Evolutionary conservation across 495 filamentous ascomycete genomes (phyloP), one percentile per base, ranked within the genome.

Genomic region (Pseudotulostoma volvatum): DNA sequence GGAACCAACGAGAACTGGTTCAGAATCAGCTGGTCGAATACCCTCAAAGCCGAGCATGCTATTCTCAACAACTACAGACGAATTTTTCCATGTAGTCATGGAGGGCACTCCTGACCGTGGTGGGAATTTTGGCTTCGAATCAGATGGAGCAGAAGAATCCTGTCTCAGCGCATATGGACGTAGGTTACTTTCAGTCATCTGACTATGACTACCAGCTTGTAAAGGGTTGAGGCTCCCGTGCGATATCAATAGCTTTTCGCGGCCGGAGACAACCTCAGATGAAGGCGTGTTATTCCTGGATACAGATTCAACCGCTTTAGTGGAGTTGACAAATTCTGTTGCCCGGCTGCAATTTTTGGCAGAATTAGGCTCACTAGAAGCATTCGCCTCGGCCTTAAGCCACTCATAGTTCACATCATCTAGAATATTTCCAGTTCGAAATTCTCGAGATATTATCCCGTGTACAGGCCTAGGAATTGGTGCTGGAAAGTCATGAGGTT

Each of bases 401-500:
- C 23, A 28, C 11, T 28, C 23, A 5, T 28, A 5, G 11, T 28
- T 28, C 23, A 11, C 23, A 28, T 11, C 23, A 5, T 28, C 5
- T 5, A 28, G 5, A 11, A 28, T 28, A 28, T 28, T 28, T 28
- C n/a, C n/a, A n/a, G n/a, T 28, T 11, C 23, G 23, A 28, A 28
- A n/a, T n/a, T n/a, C n/a, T n/a, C n/a, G 30, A 33, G 38, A 34
- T 16, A 11, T 20, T n/a, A 13, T 34, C 30, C 17, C 21, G 16
- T 21, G 18, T 5, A 8, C 17, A 31, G 39, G 39, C 7, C 33
- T 28, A 38, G 34, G 40, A 15, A 42, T 18, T n/a, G 35, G 21
- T 14, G 17, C 37, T 1, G 34, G 13, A n/a, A 15, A 23, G 15
- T 17, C 28, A 33, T 9, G 18, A 16, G 34, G 25, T 28, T 31